Evolutionary conservation across 2,329 filamentous ascomycete species (phyloP).

Genomic region (Colletotrichum melonis): DNA sequence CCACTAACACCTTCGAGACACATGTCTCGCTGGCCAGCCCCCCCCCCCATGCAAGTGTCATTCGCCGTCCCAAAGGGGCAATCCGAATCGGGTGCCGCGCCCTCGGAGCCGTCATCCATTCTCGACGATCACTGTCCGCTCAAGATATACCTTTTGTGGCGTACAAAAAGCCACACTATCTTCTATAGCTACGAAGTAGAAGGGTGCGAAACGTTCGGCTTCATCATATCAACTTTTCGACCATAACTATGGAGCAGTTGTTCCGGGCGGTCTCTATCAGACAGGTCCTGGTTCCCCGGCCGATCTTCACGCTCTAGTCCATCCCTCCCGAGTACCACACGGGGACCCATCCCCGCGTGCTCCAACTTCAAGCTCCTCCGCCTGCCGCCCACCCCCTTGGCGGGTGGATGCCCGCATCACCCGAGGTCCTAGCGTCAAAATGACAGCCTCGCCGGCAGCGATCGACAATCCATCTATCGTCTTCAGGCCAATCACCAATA

Average conservation of each 20-base stretch:
- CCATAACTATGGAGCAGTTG: slow-evolving; percentile 5
- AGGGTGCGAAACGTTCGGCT: not conserved
- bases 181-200: not conserved
- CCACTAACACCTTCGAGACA: slow-evolving; percentile 11
- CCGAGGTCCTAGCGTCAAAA: slow-evolving; percentile 32
- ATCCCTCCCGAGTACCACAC: slow-evolving; percentile 4
- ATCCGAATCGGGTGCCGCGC: slow-evolving; percentile 29
- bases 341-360: slow-evolving; percentile 18
- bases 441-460: slow-evolving; percentile 28
- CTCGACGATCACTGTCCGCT: not conserved
- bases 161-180: not conserved
- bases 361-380: slow-evolving; percentile 3
- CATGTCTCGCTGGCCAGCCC: not conserved
- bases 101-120: slow-evolving; percentile 31
- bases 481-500: slow-evolving; percentile 3
- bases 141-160: not conserved
- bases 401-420: slow-evolving; percentile 29
- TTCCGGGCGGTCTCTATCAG: not conserved
- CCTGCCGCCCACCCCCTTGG: slow-evolving; percentile 1
- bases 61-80: slow-evolving; percentile 27
- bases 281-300: not conserved
- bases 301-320: slow-evolving; percentile 12
- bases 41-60: slow-evolving; percentile 28
- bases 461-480: slow-evolving; percentile 16
- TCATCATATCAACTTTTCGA: not conserved